Conservation (phyloP, 176 grass and related monocot species). For the Hyparrhenia diplandra region DNA sequence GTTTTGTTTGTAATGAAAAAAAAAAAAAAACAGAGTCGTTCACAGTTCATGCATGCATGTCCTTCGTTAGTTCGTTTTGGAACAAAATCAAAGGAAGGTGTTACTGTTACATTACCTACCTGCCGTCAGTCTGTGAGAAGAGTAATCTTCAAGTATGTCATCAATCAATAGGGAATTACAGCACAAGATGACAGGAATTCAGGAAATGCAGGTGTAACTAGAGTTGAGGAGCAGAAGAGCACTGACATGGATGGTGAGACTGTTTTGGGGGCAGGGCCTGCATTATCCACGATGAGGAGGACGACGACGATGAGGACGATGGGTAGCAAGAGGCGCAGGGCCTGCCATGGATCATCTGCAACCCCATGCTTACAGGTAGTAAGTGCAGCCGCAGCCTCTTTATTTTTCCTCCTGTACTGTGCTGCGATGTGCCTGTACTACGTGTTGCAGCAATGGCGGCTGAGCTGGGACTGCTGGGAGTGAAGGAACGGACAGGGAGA, state of each 20-base stretch:
- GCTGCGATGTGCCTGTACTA: not conserved
- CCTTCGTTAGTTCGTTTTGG: not conserved
- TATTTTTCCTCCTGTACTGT: not conserved
- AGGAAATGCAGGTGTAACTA: not conserved
- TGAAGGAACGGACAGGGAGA: not conserved
- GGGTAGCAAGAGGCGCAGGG: constrained; percentile 23
- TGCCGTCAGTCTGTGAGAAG: not conserved
- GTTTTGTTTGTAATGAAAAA: not conserved
- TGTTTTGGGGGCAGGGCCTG: constrained; percentile 17
- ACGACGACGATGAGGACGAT: not conserved
- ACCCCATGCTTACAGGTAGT: constrained; percentile 16
- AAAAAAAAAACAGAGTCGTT: too few species aligned
- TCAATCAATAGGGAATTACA: not conserved
- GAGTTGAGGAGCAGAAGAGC: not conserved
- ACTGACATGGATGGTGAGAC: constrained; percentile 28
- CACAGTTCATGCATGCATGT: too few species aligned
- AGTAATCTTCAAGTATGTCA: not conserved
- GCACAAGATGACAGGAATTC: not conserved
- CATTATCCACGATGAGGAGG: constrained; percentile 30
- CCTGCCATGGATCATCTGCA: constrained; percentile 32
- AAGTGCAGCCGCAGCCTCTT: too few species aligned
- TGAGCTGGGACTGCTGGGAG: not conserved
- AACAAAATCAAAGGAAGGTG: not conserved
- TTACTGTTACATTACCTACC: not conserved
- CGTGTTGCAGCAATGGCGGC: not conserved